Evolutionary conservation across 345 rosid genomes (phyloP).

Genomic region (Euphorbia tirucalli): DNA sequence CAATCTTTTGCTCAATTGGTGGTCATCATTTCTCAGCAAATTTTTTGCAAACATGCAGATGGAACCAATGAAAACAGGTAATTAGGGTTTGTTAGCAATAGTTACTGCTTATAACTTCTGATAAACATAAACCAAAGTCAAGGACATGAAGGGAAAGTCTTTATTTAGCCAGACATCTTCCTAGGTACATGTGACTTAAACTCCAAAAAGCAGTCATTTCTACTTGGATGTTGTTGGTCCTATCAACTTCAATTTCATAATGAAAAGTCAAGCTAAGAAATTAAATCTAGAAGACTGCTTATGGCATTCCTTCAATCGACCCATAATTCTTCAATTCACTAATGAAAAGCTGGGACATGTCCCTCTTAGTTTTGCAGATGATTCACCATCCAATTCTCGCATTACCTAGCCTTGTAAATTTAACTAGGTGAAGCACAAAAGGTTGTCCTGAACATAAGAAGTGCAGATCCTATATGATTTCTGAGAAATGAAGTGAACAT

Average conservation of each 20-base stretch:
- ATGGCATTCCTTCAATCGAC: background rate
- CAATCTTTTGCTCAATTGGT: background rate
- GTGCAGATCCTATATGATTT: background rate
- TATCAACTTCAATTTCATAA: background rate
- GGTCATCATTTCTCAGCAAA: background rate
- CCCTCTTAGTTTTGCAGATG: background rate
- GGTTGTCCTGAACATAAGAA: background rate
- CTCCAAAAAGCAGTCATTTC: background rate
- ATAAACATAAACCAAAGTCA: background rate
- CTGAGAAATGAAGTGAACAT: background rate
- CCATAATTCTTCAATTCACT: background rate
- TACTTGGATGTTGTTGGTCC: background rate
- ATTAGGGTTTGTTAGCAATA: background rate
- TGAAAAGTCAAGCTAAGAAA: background rate
- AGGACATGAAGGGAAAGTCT: background rate
- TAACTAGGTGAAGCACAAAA: background rate
- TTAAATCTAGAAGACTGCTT: background rate
- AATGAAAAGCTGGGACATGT: background rate
- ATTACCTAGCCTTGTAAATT: background rate
- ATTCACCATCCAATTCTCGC: background rate
- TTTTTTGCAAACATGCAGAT: background rate
- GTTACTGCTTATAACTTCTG: background rate
- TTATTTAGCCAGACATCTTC: background rate
- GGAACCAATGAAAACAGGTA: background rate
- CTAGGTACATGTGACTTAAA: background rate